Percentiles rank a stretch among this genome's conserved stretches.
Evolutionary conservation across 192 early-diverging fungal species (phyloP).

Genomic region (Podochytrium sp.): DNA sequence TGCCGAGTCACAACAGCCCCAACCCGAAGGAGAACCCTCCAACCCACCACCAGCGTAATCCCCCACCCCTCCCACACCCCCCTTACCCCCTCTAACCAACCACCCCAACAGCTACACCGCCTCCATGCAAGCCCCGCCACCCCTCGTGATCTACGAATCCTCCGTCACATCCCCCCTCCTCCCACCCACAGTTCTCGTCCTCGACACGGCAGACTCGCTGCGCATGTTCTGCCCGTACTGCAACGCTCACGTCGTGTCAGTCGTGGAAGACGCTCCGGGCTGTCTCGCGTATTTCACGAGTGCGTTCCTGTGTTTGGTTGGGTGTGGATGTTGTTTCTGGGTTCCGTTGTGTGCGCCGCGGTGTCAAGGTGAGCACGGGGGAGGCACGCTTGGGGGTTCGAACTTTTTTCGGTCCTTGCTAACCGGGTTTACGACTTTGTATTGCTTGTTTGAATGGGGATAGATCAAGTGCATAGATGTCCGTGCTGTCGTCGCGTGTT

Average conservation of each 20-base stretch:
- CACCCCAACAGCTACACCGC: background rate
- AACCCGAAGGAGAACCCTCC: background rate
- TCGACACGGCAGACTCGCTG: background rate
- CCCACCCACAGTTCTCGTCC: background rate
- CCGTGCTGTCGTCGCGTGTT: too few species aligned
- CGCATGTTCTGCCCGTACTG: conserved; percentile 12
- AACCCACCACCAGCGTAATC: background rate
- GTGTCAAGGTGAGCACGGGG: conserved; percentile 3
- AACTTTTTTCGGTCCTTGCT: too few species aligned
- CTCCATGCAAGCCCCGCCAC: background rate
- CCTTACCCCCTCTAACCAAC: background rate
- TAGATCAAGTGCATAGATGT: too few species aligned
- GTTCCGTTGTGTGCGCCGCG: conserved; percentile 1
- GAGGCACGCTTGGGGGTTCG: too few species aligned
- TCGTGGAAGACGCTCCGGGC: background rate
- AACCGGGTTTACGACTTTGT: too few species aligned
- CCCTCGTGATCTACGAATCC: background rate
- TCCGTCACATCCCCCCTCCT: background rate
- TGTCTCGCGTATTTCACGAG: background rate
- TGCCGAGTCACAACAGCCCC: background rate
- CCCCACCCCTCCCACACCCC: background rate
- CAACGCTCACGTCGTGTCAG: background rate
- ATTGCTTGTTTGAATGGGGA: too few species aligned
- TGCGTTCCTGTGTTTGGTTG: conserved; percentile 8
- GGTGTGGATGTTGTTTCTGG: background rate